Evolutionary conservation across 768 basidiomycete genomes (phyloP).

Genomic region (Lyophyllum decastes): DNA sequence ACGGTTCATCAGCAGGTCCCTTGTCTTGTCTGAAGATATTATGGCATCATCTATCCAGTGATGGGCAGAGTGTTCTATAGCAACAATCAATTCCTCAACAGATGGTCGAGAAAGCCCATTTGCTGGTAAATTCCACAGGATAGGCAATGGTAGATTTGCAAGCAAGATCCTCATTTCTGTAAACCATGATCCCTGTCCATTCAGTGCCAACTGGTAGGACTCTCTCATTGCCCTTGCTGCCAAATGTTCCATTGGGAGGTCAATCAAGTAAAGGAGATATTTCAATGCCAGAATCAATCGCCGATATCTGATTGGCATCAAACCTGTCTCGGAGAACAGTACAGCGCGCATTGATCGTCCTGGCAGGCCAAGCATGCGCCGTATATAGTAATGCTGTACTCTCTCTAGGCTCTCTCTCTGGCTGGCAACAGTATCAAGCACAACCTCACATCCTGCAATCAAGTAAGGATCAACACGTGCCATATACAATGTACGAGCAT

Average conservation of each 20-base stretch:
- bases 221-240: not conserved
- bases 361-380: not conserved
- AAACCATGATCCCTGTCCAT: not conserved
- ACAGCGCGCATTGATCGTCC: not conserved
- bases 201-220: not conserved
- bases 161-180: not conserved
- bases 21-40: not conserved
- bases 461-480: no score
- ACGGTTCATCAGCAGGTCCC: not conserved
- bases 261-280: not conserved
- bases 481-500: not conserved
- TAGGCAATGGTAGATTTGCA: not conserved
- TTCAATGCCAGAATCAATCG: not conserved
- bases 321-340: constrained; percentile 1
- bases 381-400: not conserved
- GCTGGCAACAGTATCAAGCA: not conserved
- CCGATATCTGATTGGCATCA: not conserved
- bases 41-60: not conserved
- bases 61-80: not conserved
- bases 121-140: not conserved
- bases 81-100: not conserved
- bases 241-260: not conserved
- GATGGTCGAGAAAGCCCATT: no score
- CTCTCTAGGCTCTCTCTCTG: not conserved
- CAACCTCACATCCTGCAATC: not conserved